These are phyloP conservation scores for Pouteria glomerata DNA, from an alignment of 148 eudicot species.

Conservation along the genomic window DNA sequence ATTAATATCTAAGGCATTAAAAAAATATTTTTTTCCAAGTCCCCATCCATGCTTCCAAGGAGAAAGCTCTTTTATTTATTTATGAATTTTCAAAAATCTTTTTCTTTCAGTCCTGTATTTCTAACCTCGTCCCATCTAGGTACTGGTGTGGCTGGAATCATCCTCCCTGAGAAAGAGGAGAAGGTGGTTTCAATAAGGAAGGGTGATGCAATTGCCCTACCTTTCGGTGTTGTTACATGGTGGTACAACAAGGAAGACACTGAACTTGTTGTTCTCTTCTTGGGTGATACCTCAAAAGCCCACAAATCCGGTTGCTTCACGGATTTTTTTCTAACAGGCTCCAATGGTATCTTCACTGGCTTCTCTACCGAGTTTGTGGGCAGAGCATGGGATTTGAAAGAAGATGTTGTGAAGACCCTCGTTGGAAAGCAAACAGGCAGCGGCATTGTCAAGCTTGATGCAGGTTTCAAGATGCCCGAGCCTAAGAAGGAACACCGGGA, in stretches of 20 bases:
- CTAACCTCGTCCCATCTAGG: slow-evolving; percentile 32
- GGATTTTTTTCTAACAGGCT: slow-evolving; percentile 64
- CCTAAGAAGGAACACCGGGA: slow-evolving; percentile 52
- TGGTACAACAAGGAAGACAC: slow-evolving; percentile 82
- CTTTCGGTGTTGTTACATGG: slow-evolving; percentile 82
- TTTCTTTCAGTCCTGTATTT: neutral
- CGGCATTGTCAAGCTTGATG: slow-evolving; percentile 60
- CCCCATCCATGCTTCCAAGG: too few relatives aligned
- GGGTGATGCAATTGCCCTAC: slow-evolving; percentile 82
- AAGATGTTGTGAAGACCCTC: slow-evolving; percentile 47
- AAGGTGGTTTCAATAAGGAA: slow-evolving; percentile 68
- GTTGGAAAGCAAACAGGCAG: slow-evolving; percentile 47
- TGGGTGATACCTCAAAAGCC: slow-evolving; percentile 78
- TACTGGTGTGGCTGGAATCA: slow-evolving; percentile 69
- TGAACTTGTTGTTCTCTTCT: slow-evolving; percentile 64
- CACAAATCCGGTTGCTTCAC: slow-evolving; percentile 76
- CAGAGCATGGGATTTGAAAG: slow-evolving; percentile 80
- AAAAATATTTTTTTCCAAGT: too few relatives aligned
- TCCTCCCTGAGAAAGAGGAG: slow-evolving; percentile 89
- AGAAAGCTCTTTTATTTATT: too few relatives aligned
- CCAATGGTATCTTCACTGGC: slow-evolving; percentile 79
- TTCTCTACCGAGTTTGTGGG: slow-evolving; percentile 73
- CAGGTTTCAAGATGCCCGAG: slow-evolving; percentile 54
- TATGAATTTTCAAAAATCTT: neutral
- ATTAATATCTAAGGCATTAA: too few relatives aligned